Evolutionary conservation across 345 rosid genomes (phyloP), one percentile per base, ranked within the genome.

Genomic region (Moricandia moricandioides): DNA sequence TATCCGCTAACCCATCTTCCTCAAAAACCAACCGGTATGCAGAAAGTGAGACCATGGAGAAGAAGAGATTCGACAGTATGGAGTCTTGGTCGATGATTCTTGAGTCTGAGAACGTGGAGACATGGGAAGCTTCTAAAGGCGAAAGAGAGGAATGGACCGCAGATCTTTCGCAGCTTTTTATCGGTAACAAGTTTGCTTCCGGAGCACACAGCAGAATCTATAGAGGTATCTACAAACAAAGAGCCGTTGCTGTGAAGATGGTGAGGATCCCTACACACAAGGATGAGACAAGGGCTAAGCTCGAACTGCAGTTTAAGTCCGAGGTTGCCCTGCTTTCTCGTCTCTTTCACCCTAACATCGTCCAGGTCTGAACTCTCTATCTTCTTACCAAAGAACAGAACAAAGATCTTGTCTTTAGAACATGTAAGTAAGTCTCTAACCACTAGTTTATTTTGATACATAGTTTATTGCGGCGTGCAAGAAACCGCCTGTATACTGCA

Each of bases 381-480:
- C 30, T 51, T 72, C 21, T 73, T 43, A 1, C 7, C 16, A 21
- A 24, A 58, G 14, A 27, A 59, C 74, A 68, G 69, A 75, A 11
- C 73, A 69, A 26, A 14, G 27, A 14, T 60, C 10, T 69, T 69
- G 58, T 37, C 27, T 26, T 17, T 67, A 8, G 71, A 57, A 57
- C 51, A 45, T 13, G 2, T 29, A 29, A 27, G 39, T 37, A 6
- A 2, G 27, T 26, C 65, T 58, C 56, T 37, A 5, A 43, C 49
- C 14, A 43, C 49, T 43, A 43, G 14, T 43, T 37, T 56, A 4
- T 26, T 56, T 55, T 74, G 57, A 4, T 34, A 71, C 60, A 63
- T 90, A 95, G 99, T 95, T 95, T 81, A 95, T 95, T 60, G 97
- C 99, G 57, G 97, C 99, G n/a, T 90, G 99, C 73, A 86, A 86